Percentiles rank a stretch among this genome's conserved stretches.
Evolutionary conservation across 257 asterid species (phyloP).

Genomic region (Nicotiana benthamiana): DNA sequence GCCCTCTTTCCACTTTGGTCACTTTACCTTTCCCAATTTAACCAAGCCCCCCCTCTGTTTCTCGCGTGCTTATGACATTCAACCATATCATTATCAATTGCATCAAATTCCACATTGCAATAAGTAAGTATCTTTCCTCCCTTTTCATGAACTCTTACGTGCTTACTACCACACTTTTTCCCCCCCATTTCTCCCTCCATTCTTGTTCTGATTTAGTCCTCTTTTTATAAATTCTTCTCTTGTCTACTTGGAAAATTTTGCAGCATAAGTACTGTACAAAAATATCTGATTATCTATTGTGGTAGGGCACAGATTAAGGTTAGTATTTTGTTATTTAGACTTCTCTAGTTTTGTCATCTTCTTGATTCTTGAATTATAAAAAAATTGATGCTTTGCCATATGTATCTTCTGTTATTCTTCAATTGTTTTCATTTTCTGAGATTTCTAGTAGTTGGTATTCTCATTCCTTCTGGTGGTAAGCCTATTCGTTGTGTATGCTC

Average conservation of each 20-base stretch:
- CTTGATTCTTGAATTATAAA: background rate
- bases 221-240: background rate
- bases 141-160: background rate
- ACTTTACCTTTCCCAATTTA: background rate
- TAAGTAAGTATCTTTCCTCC: conserved; percentile 7
- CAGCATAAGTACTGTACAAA: background rate
- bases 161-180: background rate
- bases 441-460: background rate
- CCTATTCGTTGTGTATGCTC: conserved; percentile 8
- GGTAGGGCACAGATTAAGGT: background rate
- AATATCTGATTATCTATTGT: background rate
- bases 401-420: conserved; percentile 21
- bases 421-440: conserved; percentile 7
- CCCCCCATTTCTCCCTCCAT: no score
- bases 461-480: conserved; percentile 15
- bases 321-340: background rate
- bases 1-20: background rate
- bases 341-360: background rate
- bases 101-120: background rate
- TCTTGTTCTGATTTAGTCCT: background rate
- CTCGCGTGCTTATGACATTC: background rate
- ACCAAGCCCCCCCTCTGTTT: no score
- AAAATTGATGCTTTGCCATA: conserved; percentile 15
- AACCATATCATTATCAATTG: background rate
- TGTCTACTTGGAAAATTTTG: background rate